Evolutionary conservation across 2,329 filamentous ascomycete genomes (phyloP).

Genomic region (Shiraia bambusicola): DNA sequence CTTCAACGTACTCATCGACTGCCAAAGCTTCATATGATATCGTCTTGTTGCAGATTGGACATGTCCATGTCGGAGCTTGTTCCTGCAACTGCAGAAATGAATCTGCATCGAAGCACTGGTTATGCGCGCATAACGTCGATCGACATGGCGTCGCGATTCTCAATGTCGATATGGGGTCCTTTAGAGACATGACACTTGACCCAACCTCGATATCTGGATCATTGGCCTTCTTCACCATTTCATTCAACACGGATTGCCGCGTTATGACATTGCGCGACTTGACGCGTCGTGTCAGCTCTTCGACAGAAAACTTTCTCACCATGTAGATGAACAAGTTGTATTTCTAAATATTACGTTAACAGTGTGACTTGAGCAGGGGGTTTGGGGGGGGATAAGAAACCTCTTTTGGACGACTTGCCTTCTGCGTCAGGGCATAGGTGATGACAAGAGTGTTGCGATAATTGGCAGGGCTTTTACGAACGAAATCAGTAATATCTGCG

Average conservation of each 20-base stretch:
- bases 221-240: constrained; percentile 77
- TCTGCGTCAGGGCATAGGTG: constrained; percentile 88
- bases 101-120: constrained; percentile 91
- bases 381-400: constrained; percentile 22
- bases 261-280: constrained; percentile 70
- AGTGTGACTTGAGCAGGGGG: neutral
- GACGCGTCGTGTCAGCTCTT: constrained; percentile 69
- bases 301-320: constrained; percentile 71
- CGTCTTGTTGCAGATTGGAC: constrained; percentile 85
- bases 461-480: constrained; percentile 66
- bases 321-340: constrained; percentile 67
- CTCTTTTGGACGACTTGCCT: constrained; percentile 58
- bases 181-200: constrained; percentile 84
- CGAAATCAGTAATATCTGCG: constrained; percentile 79
- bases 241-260: constrained; percentile 77
- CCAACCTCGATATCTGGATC: constrained; percentile 89
- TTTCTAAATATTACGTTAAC: constrained; percentile 36
- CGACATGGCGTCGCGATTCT: constrained; percentile 79
- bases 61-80: constrained; percentile 95
- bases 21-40: constrained; percentile 80
- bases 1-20: constrained; percentile 88
- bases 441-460: constrained; percentile 80
- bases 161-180: constrained; percentile 87
- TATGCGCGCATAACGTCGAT: constrained; percentile 77
- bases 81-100: constrained; percentile 93